Conservation (phyloP, 768 basidiomycete genomes). For the Peribolospora kevripleyi region DNA sequence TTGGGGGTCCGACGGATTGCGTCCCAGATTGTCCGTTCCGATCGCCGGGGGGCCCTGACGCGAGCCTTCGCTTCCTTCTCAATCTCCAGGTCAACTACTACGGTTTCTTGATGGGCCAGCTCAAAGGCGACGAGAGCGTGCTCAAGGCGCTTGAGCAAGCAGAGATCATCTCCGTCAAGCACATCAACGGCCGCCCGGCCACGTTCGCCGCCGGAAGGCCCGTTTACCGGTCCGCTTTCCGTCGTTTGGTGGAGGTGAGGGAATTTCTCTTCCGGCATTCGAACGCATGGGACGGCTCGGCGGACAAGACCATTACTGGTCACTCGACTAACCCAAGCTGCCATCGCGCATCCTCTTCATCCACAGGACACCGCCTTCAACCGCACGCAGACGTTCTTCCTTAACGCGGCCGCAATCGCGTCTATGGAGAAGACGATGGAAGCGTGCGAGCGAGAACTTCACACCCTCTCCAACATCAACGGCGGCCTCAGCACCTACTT, state of each 20-base stretch:
- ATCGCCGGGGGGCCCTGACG: background rate
- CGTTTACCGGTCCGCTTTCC: constrained; percentile 62
- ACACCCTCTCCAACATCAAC: constrained; percentile 40
- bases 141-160: constrained; percentile 67
- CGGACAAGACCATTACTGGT: constrained; percentile 1
- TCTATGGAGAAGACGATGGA: constrained; percentile 39
- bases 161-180: constrained; percentile 53
- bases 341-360: constrained; percentile 55
- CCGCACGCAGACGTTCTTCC: constrained; percentile 29
- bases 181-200: constrained; percentile 56
- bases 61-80: background rate
- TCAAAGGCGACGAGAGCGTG: constrained; percentile 68
- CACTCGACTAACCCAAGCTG: background rate
- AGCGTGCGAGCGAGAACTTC: constrained; percentile 51
- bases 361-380: constrained; percentile 58
- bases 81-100: constrained; percentile 56
- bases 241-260: constrained; percentile 39
- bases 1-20: background rate
- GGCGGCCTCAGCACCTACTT: constrained; percentile 24
- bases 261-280: constrained; percentile 22
- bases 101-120: constrained; percentile 51
- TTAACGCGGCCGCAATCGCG: constrained; percentile 20
- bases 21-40: background rate
- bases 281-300: constrained; percentile 5
- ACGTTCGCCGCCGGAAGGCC: constrained; percentile 74